Evolutionary conservation across 2,329 filamentous ascomycete species (phyloP).

Genomic region (Cladosporium oxysporum): DNA sequence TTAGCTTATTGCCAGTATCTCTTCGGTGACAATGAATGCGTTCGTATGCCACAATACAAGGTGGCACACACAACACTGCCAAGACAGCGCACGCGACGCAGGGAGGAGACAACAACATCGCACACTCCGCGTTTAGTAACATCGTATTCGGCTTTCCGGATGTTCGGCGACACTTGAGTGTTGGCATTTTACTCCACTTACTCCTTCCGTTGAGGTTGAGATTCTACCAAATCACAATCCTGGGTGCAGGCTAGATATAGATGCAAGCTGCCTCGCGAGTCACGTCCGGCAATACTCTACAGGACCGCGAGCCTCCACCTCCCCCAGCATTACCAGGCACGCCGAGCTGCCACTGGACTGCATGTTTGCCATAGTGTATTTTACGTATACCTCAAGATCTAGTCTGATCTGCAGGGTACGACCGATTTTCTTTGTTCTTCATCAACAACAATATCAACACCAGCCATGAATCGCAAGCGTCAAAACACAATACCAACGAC

Average conservation of each 20-base stretch:
- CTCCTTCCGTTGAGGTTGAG: background rate
- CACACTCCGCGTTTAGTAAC: background rate
- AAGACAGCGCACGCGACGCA: background rate
- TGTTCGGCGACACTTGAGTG: background rate
- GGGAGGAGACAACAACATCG: background rate
- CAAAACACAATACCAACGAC: background rate
- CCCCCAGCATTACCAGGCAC: background rate
- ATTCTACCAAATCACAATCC: background rate
- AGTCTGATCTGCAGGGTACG: background rate
- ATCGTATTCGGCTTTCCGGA: background rate
- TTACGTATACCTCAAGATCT: background rate
- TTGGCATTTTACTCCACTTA: background rate
- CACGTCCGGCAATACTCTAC: background rate
- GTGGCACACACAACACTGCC: background rate
- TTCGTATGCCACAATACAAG: background rate
- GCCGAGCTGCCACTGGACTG: background rate
- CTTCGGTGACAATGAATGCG: background rate
- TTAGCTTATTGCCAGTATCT: background rate
- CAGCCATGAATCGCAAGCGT: background rate
- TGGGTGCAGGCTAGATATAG: background rate
- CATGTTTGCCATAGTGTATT: background rate
- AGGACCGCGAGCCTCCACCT: background rate
- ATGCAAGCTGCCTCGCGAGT: background rate
- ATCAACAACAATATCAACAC: conserved; percentile 8
- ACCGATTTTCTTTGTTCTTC: conserved; percentile 3